Evolutionary conservation across 352 stramenopile species (phyloP).

Genomic region (Globisporangium middletonii): DNA sequence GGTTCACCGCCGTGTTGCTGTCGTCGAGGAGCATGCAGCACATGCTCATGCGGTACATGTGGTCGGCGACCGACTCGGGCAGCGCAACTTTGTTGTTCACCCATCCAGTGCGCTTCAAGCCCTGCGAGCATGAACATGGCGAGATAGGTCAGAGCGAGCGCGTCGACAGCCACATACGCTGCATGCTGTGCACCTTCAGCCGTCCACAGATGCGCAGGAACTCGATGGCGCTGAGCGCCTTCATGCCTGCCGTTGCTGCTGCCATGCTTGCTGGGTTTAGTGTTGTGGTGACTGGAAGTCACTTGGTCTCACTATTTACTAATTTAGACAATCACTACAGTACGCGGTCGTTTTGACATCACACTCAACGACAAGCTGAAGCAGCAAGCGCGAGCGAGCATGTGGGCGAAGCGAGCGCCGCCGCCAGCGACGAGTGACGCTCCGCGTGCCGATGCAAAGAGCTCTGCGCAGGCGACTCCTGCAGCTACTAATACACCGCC

Average conservation of each 20-base stretch:
- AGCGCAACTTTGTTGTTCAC: constrained; percentile 86
- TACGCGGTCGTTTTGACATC: background rate
- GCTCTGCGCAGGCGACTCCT: constrained; percentile 4
- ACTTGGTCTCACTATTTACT: background rate
- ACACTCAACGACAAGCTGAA: background rate
- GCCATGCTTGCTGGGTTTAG: constrained; percentile 16
- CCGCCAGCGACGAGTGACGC: constrained; percentile 1
- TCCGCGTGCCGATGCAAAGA: background rate
- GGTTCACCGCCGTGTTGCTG: constrained; percentile 50
- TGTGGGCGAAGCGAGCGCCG: constrained; percentile 30
- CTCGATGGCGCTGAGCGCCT: constrained; percentile 64
- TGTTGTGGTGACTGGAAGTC: background rate
- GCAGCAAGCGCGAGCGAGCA: constrained; percentile 6
- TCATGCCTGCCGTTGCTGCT: constrained; percentile 36
- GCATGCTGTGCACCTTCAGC: constrained; percentile 45
- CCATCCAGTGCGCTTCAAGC: constrained; percentile 90
- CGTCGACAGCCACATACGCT: background rate
- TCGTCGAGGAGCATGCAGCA: constrained; percentile 87
- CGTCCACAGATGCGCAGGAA: constrained; percentile 75
- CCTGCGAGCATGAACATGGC: constrained; percentile 25
- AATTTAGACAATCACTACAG: background rate
- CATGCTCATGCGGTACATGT: constrained; percentile 93
- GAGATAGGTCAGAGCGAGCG: background rate
- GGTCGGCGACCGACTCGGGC: constrained; percentile 90
- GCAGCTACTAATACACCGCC: background rate